Evolutionary conservation across 2,329 filamentous ascomycete genomes (phyloP).

Genomic region (Fusarium decemcellulare): DNA sequence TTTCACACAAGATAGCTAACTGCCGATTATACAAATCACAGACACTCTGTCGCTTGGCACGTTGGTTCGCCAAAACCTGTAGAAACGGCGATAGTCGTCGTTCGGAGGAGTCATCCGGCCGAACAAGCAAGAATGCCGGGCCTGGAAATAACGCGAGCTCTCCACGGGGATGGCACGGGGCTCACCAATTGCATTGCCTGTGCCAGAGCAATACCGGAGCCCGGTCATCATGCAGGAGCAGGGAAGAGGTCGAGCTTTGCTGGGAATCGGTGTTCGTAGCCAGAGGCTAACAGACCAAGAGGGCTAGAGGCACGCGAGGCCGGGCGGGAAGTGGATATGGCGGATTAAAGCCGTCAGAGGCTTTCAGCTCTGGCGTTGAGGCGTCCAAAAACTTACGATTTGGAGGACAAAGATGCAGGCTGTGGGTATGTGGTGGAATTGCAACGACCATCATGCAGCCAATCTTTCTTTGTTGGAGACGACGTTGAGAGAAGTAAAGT

Average conservation of each 20-base stretch:
- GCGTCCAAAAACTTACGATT: constrained; percentile 17
- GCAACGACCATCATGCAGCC: neutral
- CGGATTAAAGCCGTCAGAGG: constrained; percentile 9
- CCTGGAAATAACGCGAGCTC: neutral
- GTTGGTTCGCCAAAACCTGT: neutral
- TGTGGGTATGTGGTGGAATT: constrained; percentile 29
- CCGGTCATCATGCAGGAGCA: neutral
- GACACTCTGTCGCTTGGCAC: constrained; percentile 18
- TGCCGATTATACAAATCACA: constrained; percentile 9
- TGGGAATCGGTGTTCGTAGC: constrained; percentile 12
- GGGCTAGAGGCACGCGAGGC: constrained; percentile 21
- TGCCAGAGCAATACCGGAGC: too few relatives aligned
- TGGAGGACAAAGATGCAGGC: constrained; percentile 23
- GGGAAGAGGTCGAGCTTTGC: constrained; percentile 7
- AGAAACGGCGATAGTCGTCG: neutral
- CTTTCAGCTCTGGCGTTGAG: constrained; percentile 13
- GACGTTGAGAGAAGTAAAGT: constrained; percentile 28
- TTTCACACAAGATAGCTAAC: constrained; percentile 15
- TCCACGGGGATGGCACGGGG: neutral
- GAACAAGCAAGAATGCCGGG: neutral
- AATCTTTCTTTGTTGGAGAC: constrained; percentile 2
- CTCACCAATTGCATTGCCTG: too few relatives aligned
- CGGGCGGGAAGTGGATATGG: constrained; percentile 39
- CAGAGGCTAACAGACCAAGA: constrained; percentile 24
- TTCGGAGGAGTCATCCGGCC: neutral